A percentile compares a stretch with the other conserved stretches of the same genome.
phyloP scores from a whole-genome alignment of 139 green algal species.

The Chlorella vulgaris region DNA sequence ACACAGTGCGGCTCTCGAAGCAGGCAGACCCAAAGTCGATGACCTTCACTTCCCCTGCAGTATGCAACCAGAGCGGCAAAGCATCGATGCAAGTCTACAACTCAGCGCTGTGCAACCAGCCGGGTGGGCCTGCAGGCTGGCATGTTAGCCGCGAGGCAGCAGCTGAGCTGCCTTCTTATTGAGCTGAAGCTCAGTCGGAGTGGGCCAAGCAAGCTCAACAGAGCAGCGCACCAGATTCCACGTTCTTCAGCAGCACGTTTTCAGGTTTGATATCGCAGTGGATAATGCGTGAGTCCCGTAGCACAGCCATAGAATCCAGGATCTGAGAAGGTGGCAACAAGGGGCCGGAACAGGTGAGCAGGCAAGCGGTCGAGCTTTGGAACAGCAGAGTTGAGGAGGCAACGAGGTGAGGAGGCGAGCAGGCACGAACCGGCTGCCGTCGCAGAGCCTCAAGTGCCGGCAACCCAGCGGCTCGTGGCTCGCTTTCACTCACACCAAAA shows the following conservation, averaged over 20 bases:
- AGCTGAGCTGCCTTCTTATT: too few relatives aligned
- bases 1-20: constrained; percentile 92
- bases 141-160: too few relatives aligned
- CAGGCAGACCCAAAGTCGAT: constrained; percentile 99
- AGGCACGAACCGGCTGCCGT: too few relatives aligned
- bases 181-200: too few relatives aligned
- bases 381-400: not conserved
- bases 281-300: constrained; percentile 89
- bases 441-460: not conserved
- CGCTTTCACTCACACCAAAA: not conserved
- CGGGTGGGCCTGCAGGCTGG: not conserved
- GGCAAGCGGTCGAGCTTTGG: not conserved
- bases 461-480: too few relatives aligned
- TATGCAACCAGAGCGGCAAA: not conserved
- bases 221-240: constrained; percentile 33
- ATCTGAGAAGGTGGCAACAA: constrained; percentile 85
- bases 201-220: too few relatives aligned
- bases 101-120: not conserved
- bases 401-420: not conserved
- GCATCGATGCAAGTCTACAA: not conserved
- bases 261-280: constrained; percentile 99
- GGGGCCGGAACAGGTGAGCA: too few relatives aligned
- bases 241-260: constrained; percentile 90
- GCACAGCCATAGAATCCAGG: constrained; percentile 81
- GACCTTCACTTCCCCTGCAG: constrained; percentile 89